These are phyloP conservation scores for Aureobasidium pullulans DNA, from an alignment of 2,329 filamentous ascomycete genomes.

Conservation along the genomic window DNA sequence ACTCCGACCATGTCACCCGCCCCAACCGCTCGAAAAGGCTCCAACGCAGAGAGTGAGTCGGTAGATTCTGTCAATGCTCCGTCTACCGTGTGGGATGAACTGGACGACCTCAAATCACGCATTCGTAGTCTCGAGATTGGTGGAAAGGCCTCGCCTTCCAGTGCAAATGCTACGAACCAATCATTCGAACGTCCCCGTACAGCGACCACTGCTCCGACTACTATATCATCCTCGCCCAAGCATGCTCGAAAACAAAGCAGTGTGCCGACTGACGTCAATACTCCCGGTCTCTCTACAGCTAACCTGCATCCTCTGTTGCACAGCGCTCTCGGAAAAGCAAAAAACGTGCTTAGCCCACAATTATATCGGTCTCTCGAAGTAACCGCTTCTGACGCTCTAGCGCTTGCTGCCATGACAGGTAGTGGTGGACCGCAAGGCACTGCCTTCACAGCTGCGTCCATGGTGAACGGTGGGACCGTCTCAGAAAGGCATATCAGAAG, in stretches of 20 bases:
- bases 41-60: conserved; percentile 60
- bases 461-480: conserved; percentile 39
- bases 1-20: conserved; percentile 4
- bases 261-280: conserved; percentile 28
- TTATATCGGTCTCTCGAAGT: conserved; percentile 75
- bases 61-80: conserved; percentile 81
- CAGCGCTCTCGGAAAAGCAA: conserved; percentile 73
- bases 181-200: conserved; percentile 80
- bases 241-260: conserved; percentile 44
- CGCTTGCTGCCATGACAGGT: conserved; percentile 71
- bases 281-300: conserved; percentile 32
- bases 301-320: conserved; percentile 72
- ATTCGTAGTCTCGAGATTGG: conserved; percentile 86
- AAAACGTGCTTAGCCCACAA: conserved; percentile 58
- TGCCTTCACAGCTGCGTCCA: conserved; percentile 58
- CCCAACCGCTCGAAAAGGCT: conserved; percentile 35
- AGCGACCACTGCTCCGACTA: conserved; percentile 84
- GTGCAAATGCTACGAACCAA: conserved; percentile 63
- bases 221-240: conserved; percentile 83
- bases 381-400: conserved; percentile 72
- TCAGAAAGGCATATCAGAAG: conserved; percentile 80
- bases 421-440: conserved; percentile 56
- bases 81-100: conserved; percentile 93
- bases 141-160: conserved; percentile 78
- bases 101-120: conserved; percentile 89